Evolutionary conservation across 768 basidiomycete genomes (phyloP), one percentile per base, ranked within the genome.

Genomic region (Mycena galericulata): DNA sequence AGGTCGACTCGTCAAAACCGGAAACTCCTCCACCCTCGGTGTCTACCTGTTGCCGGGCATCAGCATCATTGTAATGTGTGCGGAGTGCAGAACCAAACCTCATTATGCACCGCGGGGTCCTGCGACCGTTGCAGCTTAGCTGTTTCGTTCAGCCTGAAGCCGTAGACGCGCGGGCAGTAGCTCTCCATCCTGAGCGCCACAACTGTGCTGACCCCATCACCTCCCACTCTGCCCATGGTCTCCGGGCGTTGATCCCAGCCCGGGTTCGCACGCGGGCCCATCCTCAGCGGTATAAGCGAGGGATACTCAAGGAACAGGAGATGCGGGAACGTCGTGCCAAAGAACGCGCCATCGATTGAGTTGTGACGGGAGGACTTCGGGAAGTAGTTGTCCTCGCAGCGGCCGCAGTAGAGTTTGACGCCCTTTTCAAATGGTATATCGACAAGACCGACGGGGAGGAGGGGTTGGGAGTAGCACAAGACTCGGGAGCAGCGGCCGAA

Each of bases 361-460:
- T 97, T 97, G 79, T 99, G 98, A 29, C 98, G 89, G 6, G 96
- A 96, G 1, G 94, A 96, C 79, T 99, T 99, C 38, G 98, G 98
- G 0, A 93, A 95, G 81, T 99, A 99, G 73, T 99, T 91, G 81
- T 99, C 98, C 81, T 99, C 97, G 80, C 98, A 99, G 38, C 96
- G 92, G 2, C 96, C 97, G 78, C 98, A 99, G 82, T 96, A 98
- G 55, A 99, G 92, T 78, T 99, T 99, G 78, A 99, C 97, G 32
- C 96, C 96, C 82, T 99, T 99, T 78, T 98, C 95, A 79, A 97
- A 99, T 0, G 98, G 94, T n/a, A 96, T 87, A 79, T 99, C 98
- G 68, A 94, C 96, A 29, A 99, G 90, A 20, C 98, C 98, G 70
- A 99, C 95, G 20, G 98, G 98, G 34, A 99, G 93, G 70, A 99